Evolutionary conservation across 2,329 filamentous ascomycete genomes (phyloP).

Genomic region (Ilyonectria robusta): DNA sequence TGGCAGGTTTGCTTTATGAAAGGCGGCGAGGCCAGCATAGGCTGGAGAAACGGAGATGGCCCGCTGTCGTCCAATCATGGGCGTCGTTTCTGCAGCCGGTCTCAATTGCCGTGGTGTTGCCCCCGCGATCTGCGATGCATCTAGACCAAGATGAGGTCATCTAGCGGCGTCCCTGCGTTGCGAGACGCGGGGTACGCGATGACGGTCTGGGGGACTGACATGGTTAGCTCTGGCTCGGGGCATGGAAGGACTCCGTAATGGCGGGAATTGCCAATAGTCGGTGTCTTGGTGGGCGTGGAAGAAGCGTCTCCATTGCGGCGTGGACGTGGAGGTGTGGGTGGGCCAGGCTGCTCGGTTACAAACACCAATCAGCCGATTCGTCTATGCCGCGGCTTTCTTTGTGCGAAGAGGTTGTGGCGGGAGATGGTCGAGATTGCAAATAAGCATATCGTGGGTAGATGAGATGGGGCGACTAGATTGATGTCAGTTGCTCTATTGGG

Average conservation of each 20-base stretch:
- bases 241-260: background rate
- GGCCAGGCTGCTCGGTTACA: background rate
- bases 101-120: conserved; percentile 27
- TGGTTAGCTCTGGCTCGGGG: background rate
- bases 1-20: conserved; percentile 15
- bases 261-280: conserved; percentile 6
- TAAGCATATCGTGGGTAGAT: background rate
- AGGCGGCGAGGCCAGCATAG: background rate
- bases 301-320: background rate
- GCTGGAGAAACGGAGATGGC: conserved; percentile 4
- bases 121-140: conserved; percentile 29
- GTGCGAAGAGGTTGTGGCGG: background rate
- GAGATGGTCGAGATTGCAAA: background rate
- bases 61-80: conserved; percentile 15
- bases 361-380: conserved; percentile 1
- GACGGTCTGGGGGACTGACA: background rate
- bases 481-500: no score
- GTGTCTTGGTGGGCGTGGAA: conserved; percentile 7
- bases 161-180: conserved; percentile 4
- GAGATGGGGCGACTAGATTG: background rate
- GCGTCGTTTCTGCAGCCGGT: conserved; percentile 21
- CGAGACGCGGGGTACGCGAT: conserved; percentile 14
- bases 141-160: conserved; percentile 15
- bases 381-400: background rate
- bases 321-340: conserved; percentile 13